These are phyloP conservation scores for Ramaria rubella DNA, from an alignment of 768 basidiomycete species.

Conservation along the genomic window DNA sequence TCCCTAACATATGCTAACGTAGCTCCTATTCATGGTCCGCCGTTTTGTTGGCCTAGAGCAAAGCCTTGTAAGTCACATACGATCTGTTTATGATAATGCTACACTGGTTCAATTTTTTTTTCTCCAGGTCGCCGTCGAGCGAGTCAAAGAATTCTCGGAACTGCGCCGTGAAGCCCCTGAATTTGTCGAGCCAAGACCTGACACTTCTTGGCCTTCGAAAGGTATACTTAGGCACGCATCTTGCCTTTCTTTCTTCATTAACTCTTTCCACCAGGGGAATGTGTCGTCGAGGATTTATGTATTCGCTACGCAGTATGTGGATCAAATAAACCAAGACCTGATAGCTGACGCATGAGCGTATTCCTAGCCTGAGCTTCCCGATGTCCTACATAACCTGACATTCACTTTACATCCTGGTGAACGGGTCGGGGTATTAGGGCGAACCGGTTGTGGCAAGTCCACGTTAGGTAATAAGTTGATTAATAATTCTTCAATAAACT, in stretches of 20 bases:
- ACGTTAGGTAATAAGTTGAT: slow-evolving; percentile 38
- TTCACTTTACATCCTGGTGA: slow-evolving; percentile 70
- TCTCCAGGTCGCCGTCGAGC: slow-evolving; percentile 69
- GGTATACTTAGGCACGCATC: slow-evolving; percentile 34
- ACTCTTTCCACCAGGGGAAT: slow-evolving; percentile 10
- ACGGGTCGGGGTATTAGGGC: slow-evolving; percentile 51
- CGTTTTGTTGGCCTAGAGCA: slow-evolving; percentile 87
- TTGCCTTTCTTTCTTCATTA: neutral
- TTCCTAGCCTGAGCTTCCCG: slow-evolving; percentile 71
- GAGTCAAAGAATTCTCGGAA: slow-evolving; percentile 88
- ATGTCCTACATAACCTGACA: slow-evolving; percentile 73
- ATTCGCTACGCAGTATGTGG: slow-evolving; percentile 22
- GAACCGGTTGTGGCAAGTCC: slow-evolving; percentile 61
- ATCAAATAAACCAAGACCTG: neutral
- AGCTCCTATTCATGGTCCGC: slow-evolving; percentile 64
- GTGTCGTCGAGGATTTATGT: slow-evolving; percentile 22
- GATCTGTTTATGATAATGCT: neutral
- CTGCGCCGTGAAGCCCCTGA: slow-evolving; percentile 72
- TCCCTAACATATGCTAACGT: too few relatives aligned
- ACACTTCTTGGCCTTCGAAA: slow-evolving; percentile 67
- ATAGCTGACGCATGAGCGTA: neutral
- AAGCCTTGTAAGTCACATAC: slow-evolving; percentile 61
- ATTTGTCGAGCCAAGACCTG: slow-evolving; percentile 80
- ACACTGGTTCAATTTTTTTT: neutral
- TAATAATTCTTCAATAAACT: neutral